phyloP scores from a whole-genome alignment of 1,139 yeast genomes.

The Candida pseudoviswanathii region DNA sequence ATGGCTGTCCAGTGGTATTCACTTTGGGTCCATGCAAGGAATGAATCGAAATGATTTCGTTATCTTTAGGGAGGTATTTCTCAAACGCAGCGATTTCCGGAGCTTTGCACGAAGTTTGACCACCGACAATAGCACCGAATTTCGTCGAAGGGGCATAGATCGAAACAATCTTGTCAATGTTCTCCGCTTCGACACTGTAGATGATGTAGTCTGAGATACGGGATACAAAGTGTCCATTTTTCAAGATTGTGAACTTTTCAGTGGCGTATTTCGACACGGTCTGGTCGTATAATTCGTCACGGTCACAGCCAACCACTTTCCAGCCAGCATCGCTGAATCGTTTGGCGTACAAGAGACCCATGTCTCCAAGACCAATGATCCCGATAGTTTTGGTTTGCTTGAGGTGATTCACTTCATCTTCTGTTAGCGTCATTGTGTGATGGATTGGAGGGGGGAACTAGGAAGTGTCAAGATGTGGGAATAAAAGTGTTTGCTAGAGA shows the following conservation, averaged over 20 bases:
- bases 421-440: slow-evolving; percentile 13
- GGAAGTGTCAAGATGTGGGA: neutral
- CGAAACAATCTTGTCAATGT: slow-evolving; percentile 69
- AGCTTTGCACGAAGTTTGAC: slow-evolving; percentile 93
- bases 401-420: slow-evolving; percentile 13
- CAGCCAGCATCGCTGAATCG: slow-evolving; percentile 83
- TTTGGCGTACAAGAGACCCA: slow-evolving; percentile 88
- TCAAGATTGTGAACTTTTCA: slow-evolving; percentile 55
- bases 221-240: slow-evolving; percentile 83
- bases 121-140: slow-evolving; percentile 91
- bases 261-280: slow-evolving; percentile 43
- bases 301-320: slow-evolving; percentile 89
- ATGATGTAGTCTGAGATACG: slow-evolving; percentile 79
- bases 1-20: slow-evolving; percentile 86
- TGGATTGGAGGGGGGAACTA: neutral
- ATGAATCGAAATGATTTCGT: slow-evolving; percentile 82
- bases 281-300: slow-evolving; percentile 62
- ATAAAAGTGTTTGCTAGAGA: neutral
- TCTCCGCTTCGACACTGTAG: slow-evolving; percentile 89
- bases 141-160: slow-evolving; percentile 86
- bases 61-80: slow-evolving; percentile 68
- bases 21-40: slow-evolving; percentile 95
- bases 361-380: slow-evolving; percentile 94
- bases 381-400: slow-evolving; percentile 60
- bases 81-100: slow-evolving; percentile 92